Evolutionary conservation across 495 filamentous ascomycete species (phyloP).

Genomic region (Evansstolkia leycettana): DNA sequence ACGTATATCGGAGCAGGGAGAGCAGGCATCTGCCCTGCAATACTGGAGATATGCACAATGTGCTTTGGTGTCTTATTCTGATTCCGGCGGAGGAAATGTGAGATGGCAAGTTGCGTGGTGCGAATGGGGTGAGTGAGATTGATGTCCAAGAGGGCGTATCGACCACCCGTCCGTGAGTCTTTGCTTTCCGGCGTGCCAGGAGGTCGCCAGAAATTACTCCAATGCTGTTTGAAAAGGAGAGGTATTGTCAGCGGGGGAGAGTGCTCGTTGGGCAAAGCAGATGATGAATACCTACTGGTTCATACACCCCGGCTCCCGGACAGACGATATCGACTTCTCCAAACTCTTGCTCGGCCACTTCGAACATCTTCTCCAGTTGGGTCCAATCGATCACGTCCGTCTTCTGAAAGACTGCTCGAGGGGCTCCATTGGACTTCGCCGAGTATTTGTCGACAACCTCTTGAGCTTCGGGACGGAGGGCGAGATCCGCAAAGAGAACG

Average conservation of each 20-base stretch:
- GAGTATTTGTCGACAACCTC: constrained; percentile 40
- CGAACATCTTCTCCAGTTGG: constrained; percentile 46
- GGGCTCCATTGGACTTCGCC: constrained; percentile 12
- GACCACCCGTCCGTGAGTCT: constrained; percentile 30
- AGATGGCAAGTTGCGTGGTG: constrained; percentile 50
- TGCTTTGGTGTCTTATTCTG: constrained; percentile 29
- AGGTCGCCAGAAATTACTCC: constrained; percentile 56
- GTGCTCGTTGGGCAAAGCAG: too few species aligned
- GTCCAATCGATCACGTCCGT: constrained; percentile 52
- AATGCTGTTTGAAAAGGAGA: constrained; percentile 25
- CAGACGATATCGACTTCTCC: constrained; percentile 52
- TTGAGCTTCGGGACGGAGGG: constrained; percentile 50
- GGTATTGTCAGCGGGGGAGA: background rate
- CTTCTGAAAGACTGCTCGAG: constrained; percentile 45
- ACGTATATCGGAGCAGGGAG: constrained; percentile 45
- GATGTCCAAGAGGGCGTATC: constrained; percentile 50
- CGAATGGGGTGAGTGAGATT: constrained; percentile 61
- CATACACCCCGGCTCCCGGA: constrained; percentile 58
- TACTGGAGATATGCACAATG: constrained; percentile 48
- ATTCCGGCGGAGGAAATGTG: constrained; percentile 34
- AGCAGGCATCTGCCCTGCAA: constrained; percentile 45
- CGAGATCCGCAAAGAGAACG: constrained; percentile 54
- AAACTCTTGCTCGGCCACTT: constrained; percentile 39
- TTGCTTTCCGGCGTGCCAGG: constrained; percentile 38
- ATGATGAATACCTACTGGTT: constrained; percentile 42